Evolutionary conservation across 306 rosid genomes (phyloP).

Genomic region (Purshia tridentata): DNA sequence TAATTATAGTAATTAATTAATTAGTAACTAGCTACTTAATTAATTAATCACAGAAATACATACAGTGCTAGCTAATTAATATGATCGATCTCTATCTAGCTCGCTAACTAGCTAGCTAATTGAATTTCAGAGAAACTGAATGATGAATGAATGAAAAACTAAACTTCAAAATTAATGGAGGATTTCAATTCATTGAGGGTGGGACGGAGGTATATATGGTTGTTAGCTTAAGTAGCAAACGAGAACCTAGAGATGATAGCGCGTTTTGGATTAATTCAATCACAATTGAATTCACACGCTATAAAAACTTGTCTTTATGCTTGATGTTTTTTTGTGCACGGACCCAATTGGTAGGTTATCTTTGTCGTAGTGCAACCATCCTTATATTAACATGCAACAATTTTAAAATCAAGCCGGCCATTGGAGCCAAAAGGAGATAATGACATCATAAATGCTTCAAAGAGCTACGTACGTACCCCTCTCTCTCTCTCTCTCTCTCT

Average conservation of each 20-base stretch:
- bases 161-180: no score
- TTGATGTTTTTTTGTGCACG: slow-evolving; percentile 10
- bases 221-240: not conserved
- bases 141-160: no score
- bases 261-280: not conserved
- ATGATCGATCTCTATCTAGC: not conserved
- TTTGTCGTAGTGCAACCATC: not conserved
- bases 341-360: slow-evolving; percentile 12
- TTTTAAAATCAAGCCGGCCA: slow-evolving; percentile 24
- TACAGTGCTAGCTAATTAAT: not conserved
- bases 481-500: no score
- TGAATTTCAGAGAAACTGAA: no score
- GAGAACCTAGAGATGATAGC: not conserved
- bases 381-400: no score
- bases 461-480: not conserved
- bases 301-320: slow-evolving; percentile 10
- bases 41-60: no score
- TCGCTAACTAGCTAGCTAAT: not conserved
- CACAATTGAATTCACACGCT: not conserved
- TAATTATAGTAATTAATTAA: no score
- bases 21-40: not conserved
- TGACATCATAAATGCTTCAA: not conserved
- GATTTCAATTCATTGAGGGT: not conserved
- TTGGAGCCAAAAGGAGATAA: slow-evolving; percentile 18
- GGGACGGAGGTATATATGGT: not conserved